These are phyloP conservation scores for Nakazawaea ishiwadae DNA, from an alignment of 805 yeast species.

Conservation along the genomic window DNA sequence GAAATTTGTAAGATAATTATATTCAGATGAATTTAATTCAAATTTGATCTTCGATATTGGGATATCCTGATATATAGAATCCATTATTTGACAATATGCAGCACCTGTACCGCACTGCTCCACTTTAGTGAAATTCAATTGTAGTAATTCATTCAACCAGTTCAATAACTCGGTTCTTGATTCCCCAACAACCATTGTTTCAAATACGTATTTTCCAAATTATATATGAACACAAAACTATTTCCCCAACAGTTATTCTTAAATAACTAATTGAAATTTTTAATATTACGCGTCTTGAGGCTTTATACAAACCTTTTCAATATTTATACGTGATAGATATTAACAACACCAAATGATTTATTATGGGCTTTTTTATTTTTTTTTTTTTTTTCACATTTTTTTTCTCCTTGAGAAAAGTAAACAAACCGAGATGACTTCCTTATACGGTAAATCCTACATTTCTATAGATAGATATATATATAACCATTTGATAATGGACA, in stretches of 20 bases:
- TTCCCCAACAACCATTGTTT: conserved; percentile 43
- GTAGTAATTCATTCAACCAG: conserved; percentile 78
- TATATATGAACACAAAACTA: no score
- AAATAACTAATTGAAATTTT: no score
- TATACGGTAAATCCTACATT: background rate
- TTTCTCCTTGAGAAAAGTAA: no score
- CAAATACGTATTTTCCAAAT: background rate
- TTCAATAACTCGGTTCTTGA: conserved; percentile 78
- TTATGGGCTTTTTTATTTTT: no score
- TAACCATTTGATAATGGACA: no score
- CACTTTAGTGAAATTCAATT: conserved; percentile 63
- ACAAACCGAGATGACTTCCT: background rate
- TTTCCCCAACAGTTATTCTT: no score
- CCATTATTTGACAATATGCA: conserved; percentile 88
- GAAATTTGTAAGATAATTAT: conserved; percentile 75
- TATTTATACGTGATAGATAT: no score
- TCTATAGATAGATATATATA: background rate
- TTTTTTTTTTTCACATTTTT: no score
- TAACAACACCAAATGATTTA: no score
- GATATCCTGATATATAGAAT: conserved; percentile 75
- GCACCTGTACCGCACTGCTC: conserved; percentile 98
- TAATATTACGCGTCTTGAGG: no score
- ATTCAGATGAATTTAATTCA: conserved; percentile 56
- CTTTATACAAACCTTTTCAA: no score
- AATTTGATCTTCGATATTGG: conserved; percentile 78